Conservation (phyloP, 495 filamentous ascomycete species). For the Penicillium herquei region DNA sequence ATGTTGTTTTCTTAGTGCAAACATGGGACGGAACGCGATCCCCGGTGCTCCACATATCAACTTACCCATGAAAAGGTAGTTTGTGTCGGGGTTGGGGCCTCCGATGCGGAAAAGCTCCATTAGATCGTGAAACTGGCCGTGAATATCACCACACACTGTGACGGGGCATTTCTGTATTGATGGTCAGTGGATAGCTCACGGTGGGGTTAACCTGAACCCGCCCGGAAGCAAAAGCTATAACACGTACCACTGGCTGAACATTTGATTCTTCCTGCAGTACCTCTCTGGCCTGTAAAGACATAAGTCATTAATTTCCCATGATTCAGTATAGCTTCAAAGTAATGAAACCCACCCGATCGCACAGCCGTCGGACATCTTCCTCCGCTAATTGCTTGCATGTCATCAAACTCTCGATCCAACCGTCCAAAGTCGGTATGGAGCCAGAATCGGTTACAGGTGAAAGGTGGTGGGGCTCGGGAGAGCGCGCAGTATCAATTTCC, state of each 20-base stretch:
- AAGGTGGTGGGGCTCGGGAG: slow-evolving; percentile 75
- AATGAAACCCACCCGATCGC: slow-evolving; percentile 78
- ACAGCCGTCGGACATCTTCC: slow-evolving; percentile 90
- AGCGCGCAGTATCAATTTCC: slow-evolving; percentile 81
- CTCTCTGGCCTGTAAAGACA: slow-evolving; percentile 71
- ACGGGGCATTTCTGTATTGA: slow-evolving; percentile 80
- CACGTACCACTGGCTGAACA: slow-evolving; percentile 94
- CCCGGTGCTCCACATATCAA: slow-evolving; percentile 5
- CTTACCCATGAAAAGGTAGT: slow-evolving; percentile 93
- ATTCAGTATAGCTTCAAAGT: background rate
- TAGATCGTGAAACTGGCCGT: slow-evolving; percentile 90
- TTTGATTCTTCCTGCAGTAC: slow-evolving; percentile 97
- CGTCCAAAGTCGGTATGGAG: slow-evolving; percentile 88
- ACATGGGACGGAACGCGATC: too few species aligned
- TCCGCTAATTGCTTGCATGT: slow-evolving; percentile 96
- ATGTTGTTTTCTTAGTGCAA: background rate
- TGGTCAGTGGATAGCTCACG: slow-evolving; percentile 23
- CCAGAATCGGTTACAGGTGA: slow-evolving; percentile 75
- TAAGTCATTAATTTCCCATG: slow-evolving; percentile 17
- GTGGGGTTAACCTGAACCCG: slow-evolving; percentile 12
- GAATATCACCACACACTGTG: slow-evolving; percentile 91
- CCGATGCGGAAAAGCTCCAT: slow-evolving; percentile 96
- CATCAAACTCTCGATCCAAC: slow-evolving; percentile 99
- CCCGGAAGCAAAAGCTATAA: slow-evolving; percentile 18
- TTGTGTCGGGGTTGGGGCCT: slow-evolving; percentile 87